Evolutionary conservation across 2,329 filamentous ascomycete species (phyloP).

Genomic region (Gaeumannomyces tritici): DNA sequence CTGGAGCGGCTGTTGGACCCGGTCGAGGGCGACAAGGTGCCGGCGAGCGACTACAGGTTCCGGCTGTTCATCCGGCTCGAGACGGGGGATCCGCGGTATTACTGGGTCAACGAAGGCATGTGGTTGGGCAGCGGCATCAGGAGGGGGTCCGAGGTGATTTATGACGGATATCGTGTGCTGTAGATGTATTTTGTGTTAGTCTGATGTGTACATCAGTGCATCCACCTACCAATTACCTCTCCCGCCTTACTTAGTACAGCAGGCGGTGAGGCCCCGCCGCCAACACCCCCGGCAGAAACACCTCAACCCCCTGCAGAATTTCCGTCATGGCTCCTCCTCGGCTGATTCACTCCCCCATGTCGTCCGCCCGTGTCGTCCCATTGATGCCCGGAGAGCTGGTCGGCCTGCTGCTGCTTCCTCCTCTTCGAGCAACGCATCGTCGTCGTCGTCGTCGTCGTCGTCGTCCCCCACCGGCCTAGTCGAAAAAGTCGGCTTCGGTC

Average conservation of each 20-base stretch:
- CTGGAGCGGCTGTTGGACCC: constrained; percentile 9
- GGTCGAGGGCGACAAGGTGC: constrained; percentile 13
- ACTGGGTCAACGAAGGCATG: constrained; percentile 12
- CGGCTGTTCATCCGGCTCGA: constrained; percentile 15
- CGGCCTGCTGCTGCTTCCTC: background rate
- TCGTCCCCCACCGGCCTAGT: too few species aligned
- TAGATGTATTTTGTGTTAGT: too few species aligned
- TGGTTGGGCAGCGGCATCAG: constrained; percentile 15
- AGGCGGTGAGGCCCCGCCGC: background rate
- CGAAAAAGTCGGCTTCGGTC: too few species aligned
- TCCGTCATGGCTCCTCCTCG: background rate
- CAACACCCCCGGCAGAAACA: background rate
- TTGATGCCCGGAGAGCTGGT: background rate
- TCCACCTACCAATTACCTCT: too few species aligned
- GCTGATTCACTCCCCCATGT: too few species aligned
- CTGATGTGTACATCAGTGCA: too few species aligned
- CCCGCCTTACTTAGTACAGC: too few species aligned
- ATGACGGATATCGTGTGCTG: constrained; percentile 2
- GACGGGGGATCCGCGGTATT: constrained; percentile 16
- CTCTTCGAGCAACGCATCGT: background rate
- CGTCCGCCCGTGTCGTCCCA: background rate
- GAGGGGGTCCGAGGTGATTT: constrained; percentile 3
- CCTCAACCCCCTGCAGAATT: background rate
- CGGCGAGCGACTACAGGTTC: constrained; percentile 13
- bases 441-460: too few species aligned